These are phyloP conservation scores for Fusarium penzigii DNA, from an alignment of 2,329 filamentous ascomycete genomes.

Conservation along the genomic window DNA sequence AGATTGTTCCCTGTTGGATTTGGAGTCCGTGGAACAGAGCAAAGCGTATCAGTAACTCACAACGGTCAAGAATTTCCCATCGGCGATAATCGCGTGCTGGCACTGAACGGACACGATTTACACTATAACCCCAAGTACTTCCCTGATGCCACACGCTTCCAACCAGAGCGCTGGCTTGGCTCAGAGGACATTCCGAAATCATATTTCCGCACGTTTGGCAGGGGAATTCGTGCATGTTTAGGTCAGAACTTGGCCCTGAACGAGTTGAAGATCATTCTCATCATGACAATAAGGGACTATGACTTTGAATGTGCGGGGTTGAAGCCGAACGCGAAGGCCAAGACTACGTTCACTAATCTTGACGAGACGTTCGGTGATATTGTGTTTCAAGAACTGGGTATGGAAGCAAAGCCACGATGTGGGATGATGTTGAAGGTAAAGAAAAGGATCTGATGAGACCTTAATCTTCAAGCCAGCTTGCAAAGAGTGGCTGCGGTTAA, in stretches of 20 bases:
- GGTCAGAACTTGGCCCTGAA: conserved; percentile 38
- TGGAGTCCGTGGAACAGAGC: neutral
- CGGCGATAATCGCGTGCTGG: conserved; percentile 5
- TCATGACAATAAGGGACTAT: conserved; percentile 25
- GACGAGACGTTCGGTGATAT: conserved; percentile 27
- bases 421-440: conserved; percentile 27
- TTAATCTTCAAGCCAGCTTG: too few species aligned
- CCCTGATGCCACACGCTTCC: neutral
- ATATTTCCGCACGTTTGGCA: conserved; percentile 36
- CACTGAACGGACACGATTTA: conserved; percentile 4
- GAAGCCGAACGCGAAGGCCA: conserved; percentile 10
- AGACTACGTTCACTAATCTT: conserved; percentile 22
- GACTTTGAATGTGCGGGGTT: conserved; percentile 25
- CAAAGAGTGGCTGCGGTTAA: too few species aligned
- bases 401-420: conserved; percentile 22
- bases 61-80: conserved; percentile 6
- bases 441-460: conserved; percentile 1
- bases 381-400: conserved; percentile 21
- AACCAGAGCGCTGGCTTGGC: conserved; percentile 11
- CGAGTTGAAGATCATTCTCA: conserved; percentile 34
- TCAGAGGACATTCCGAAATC: conserved; percentile 1
- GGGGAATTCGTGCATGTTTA: conserved; percentile 38
- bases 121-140: conserved; percentile 10
- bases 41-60: neutral
- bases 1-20: conserved; percentile 13